Evolutionary conservation across 2,329 filamentous ascomycete genomes (phyloP).

Genomic region (Anthostomella pinea): DNA sequence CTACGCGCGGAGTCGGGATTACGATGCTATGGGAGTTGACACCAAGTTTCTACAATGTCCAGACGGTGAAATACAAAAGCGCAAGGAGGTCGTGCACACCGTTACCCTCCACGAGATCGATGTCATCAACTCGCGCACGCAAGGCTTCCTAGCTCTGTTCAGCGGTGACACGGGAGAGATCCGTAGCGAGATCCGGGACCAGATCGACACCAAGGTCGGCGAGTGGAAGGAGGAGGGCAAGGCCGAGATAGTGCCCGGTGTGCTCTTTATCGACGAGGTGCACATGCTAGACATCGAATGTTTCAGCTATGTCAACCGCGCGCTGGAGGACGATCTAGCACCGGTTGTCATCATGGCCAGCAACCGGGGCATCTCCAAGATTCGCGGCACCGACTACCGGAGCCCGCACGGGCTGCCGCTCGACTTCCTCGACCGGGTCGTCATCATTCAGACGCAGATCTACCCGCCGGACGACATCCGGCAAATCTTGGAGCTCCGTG

Average conservation of each 20-base stretch:
- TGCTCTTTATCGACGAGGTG: slow-evolving; percentile 97
- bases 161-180: slow-evolving; percentile 98
- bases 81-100: slow-evolving; percentile 95
- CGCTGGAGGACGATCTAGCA: slow-evolving; percentile 88
- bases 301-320: slow-evolving; percentile 97
- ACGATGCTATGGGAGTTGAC: slow-evolving; percentile 98
- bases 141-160: slow-evolving; percentile 95
- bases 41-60: slow-evolving; percentile 98
- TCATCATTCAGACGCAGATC: slow-evolving; percentile 90
- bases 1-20: slow-evolving; percentile 92
- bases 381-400: slow-evolving; percentile 89
- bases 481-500: slow-evolving; percentile 88
- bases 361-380: slow-evolving; percentile 88
- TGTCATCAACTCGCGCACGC: slow-evolving; percentile 98
- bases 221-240: slow-evolving; percentile 99
- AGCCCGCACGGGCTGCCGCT: slow-evolving; percentile 92
- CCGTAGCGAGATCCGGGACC: slow-evolving; percentile 91
- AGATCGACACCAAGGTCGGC: slow-evolving; percentile 98
- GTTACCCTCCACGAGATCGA: slow-evolving; percentile 98
- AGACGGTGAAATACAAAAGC: slow-evolving; percentile 94
- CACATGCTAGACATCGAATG: slow-evolving; percentile 99
- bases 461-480: slow-evolving; percentile 83
- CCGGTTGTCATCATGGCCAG: slow-evolving; percentile 99
- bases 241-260: slow-evolving; percentile 94
- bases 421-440: slow-evolving; percentile 92